Conservation (phyloP, 2,329 filamentous ascomycete genomes). For the Pseudonectria buxi region DNA sequence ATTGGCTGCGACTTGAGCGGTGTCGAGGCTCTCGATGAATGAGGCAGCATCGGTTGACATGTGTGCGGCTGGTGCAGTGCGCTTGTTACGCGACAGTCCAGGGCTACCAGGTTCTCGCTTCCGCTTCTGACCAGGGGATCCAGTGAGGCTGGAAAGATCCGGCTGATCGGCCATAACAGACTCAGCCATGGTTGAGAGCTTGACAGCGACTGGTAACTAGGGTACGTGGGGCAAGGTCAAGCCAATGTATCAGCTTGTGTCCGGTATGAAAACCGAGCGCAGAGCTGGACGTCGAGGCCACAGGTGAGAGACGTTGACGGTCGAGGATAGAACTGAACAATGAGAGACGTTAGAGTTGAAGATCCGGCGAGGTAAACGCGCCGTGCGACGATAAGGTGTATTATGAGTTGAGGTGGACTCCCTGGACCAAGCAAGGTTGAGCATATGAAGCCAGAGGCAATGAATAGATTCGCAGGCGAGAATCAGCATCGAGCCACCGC, state of each 20-base stretch:
- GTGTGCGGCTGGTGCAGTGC: constrained; percentile 37
- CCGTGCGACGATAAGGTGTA: too few species aligned
- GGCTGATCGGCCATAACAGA: constrained; percentile 39
- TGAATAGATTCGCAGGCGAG: too few species aligned
- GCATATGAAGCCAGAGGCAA: too few species aligned
- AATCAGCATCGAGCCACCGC: too few species aligned
- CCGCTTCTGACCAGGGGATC: constrained; percentile 45
- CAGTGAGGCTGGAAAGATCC: constrained; percentile 36
- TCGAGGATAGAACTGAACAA: constrained; percentile 14
- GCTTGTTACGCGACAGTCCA: constrained; percentile 44
- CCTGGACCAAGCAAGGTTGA: too few species aligned
- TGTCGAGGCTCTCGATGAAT: constrained; percentile 50
- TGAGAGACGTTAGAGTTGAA: constrained; percentile 15
- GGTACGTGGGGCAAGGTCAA: constrained; percentile 6
- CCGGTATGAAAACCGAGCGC: constrained; percentile 4
- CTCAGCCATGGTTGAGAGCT: constrained; percentile 38
- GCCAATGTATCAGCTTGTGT: constrained; percentile 1
- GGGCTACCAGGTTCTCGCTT: constrained; percentile 49
- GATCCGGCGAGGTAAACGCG: too few species aligned
- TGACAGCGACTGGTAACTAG: constrained; percentile 9
- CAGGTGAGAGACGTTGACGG: constrained; percentile 14
- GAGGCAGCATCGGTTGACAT: constrained; percentile 43
- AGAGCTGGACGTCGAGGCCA: constrained; percentile 14
- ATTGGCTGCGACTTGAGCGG: constrained; percentile 29
- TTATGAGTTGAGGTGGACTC: too few species aligned